phyloP scores from a whole-genome alignment of 352 stramenopile species.

The Phytophthora brassicae region DNA sequence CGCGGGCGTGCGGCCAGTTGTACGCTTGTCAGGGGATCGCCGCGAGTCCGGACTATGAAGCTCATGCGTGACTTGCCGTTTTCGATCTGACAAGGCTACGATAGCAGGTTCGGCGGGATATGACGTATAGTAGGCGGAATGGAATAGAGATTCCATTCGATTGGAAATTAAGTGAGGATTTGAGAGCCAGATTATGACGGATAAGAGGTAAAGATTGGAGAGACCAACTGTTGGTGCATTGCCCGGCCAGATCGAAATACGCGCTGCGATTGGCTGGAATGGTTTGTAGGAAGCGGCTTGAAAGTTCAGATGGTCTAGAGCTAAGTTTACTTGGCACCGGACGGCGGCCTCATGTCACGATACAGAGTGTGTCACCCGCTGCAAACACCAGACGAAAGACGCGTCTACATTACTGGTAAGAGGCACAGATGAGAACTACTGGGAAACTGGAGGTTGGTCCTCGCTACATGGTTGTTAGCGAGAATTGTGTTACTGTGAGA shows the following conservation, averaged over 20 bases:
- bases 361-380: conserved; percentile 18
- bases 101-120: conserved; percentile 15
- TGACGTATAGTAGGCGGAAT: not conserved
- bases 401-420: too few species aligned
- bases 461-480: too few species aligned
- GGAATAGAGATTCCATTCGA: not conserved
- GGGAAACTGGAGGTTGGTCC: conserved; percentile 5
- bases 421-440: conserved; percentile 7
- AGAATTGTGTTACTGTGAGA: too few species aligned
- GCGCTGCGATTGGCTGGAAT: not conserved
- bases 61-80: conserved; percentile 20
- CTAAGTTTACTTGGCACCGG: too few species aligned
- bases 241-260: not conserved
- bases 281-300: not conserved
- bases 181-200: conserved; percentile 3
- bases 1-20: conserved; percentile 10
- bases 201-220: conserved; percentile 12
- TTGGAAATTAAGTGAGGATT: not conserved
- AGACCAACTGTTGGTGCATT: conserved; percentile 10
- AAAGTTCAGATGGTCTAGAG: conserved; percentile 2
- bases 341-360: conserved; percentile 11
- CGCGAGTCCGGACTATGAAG: conserved; percentile 9
- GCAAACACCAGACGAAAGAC: conserved; percentile 7
- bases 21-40: conserved; percentile 30
- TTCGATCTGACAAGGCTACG: conserved; percentile 10